phyloP scores from a whole-genome alignment of 768 basidiomycete species.

The Tylopilus sp. region DNA sequence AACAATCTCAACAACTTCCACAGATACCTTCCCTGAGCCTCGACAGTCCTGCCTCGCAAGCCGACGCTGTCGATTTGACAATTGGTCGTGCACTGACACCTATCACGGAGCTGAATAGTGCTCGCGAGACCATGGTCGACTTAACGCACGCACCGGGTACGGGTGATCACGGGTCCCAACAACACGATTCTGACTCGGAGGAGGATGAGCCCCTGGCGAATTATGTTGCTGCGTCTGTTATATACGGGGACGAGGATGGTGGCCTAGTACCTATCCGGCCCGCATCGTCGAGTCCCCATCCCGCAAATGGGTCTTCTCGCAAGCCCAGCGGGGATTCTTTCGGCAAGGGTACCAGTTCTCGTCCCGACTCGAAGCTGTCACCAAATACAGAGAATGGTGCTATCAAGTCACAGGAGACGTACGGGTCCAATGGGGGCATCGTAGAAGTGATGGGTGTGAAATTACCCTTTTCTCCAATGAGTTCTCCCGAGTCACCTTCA shows the following conservation, averaged over 20 bases:
- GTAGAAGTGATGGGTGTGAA: slow-evolving; percentile 30
- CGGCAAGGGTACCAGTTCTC: slow-evolving; percentile 27
- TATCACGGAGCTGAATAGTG: slow-evolving; percentile 54
- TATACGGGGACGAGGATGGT: slow-evolving; percentile 19
- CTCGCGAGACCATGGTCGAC: slow-evolving; percentile 28
- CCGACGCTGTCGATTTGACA: slow-evolving; percentile 18
- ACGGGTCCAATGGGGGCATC: slow-evolving; percentile 7
- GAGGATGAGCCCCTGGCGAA: slow-evolving; percentile 24
- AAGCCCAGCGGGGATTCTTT: slow-evolving; percentile 38
- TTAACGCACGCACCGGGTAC: slow-evolving; percentile 14
- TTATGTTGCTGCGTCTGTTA: slow-evolving; percentile 15
- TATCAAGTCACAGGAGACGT: slow-evolving; percentile 20
- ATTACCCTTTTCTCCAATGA: slow-evolving; percentile 30
- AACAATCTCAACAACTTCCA: slow-evolving; percentile 24
- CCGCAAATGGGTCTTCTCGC: slow-evolving; percentile 21
- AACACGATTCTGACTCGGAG: slow-evolving; percentile 22
- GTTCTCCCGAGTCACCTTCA: slow-evolving; percentile 31
- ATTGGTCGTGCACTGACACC: slow-evolving; percentile 49
- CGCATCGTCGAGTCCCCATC: slow-evolving; percentile 26
- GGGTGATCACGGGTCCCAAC: slow-evolving; percentile 13
- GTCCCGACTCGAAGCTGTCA: slow-evolving; percentile 40
- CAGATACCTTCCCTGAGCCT: slow-evolving; percentile 65
- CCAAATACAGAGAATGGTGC: slow-evolving; percentile 22
- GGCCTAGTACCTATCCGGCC: slow-evolving; percentile 15
- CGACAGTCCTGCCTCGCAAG: slow-evolving; percentile 23